Percentiles rank a stretch among this genome's conserved stretches.
Evolutionary conservation across 1,139 yeast species (phyloP).

Genomic region (Hemisphaericaspora xylanilytica): DNA sequence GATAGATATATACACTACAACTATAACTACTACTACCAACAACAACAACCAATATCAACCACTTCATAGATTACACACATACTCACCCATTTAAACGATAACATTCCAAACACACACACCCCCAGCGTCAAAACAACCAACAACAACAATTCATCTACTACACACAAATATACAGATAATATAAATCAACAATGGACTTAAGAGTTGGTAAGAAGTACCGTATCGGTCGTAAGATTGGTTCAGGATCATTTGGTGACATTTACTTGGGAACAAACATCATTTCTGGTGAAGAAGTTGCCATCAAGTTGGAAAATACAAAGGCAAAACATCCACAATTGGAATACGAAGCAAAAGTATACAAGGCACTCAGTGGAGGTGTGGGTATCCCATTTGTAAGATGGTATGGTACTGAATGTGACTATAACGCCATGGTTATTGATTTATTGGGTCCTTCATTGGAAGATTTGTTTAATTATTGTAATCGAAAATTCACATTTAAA

Average conservation of each 20-base stretch:
- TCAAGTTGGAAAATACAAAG: slow-evolving; percentile 82
- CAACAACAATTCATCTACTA: no score
- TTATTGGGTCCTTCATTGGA: slow-evolving; percentile 93
- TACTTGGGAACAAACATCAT: slow-evolving; percentile 90
- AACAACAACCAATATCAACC: no score
- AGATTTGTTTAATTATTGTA: slow-evolving; percentile 93
- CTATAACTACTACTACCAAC: no score
- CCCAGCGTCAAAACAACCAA: no score
- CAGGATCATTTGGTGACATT: slow-evolving; percentile 97
- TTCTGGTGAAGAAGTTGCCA: slow-evolving; percentile 96
- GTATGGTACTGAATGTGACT: slow-evolving; percentile 97
- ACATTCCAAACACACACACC: no score
- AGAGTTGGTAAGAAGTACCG: slow-evolving; percentile 95
- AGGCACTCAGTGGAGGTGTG: slow-evolving; percentile 92
- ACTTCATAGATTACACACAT: no score
- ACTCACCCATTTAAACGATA: no score
- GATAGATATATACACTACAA: no score
- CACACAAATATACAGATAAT: no score
- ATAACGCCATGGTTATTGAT: slow-evolving; percentile 96
- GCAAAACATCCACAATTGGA: slow-evolving; percentile 97
- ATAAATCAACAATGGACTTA: slow-evolving; percentile 66
- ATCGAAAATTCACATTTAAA: slow-evolving; percentile 87
- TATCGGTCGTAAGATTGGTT: slow-evolving; percentile 93
- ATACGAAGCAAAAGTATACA: slow-evolving; percentile 93
- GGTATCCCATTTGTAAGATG: slow-evolving; percentile 97